These are phyloP conservation scores for Dipodascus albidus DNA, from an alignment of 805 yeast species.

Conservation along the genomic window DNA sequence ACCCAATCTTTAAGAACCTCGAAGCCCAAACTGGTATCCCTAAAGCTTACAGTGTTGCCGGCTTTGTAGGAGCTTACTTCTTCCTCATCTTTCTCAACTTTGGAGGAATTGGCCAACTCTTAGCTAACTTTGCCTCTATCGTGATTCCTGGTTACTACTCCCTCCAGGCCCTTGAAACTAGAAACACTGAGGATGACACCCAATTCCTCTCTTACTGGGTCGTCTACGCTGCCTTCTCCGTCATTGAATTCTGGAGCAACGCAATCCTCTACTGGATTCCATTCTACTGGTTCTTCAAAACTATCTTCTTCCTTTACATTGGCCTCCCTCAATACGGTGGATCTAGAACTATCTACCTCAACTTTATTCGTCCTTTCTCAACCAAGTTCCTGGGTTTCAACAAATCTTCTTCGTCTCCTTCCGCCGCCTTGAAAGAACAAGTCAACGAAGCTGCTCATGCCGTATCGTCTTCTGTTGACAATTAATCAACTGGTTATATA, in stretches of 20 bases:
- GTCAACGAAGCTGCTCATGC: not conserved
- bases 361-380: constrained; percentile 54
- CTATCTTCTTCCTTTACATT: constrained; percentile 74
- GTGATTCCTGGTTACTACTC: constrained; percentile 86
- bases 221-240: constrained; percentile 85
- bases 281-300: constrained; percentile 90
- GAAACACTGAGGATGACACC: constrained; percentile 64
- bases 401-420: constrained; percentile 13
- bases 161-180: constrained; percentile 68
- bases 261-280: constrained; percentile 93
- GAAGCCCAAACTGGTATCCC: constrained; percentile 37
- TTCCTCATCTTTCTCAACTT: constrained; percentile 75
- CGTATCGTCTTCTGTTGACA: not conserved
- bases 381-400: constrained; percentile 22
- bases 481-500: not conserved
- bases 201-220: constrained; percentile 94
- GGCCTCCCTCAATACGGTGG: constrained; percentile 85
- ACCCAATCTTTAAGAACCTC: constrained; percentile 21
- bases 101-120: constrained; percentile 91
- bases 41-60: constrained; percentile 75
- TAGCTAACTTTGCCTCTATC: constrained; percentile 87
- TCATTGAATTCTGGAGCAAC: constrained; percentile 90
- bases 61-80: constrained; percentile 53
- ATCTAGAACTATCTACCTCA: constrained; percentile 58
- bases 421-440: constrained; percentile 2